Base-by-base conservation (phyloP, 148 eudicot species). In the Amaranthus palmeri region DNA sequence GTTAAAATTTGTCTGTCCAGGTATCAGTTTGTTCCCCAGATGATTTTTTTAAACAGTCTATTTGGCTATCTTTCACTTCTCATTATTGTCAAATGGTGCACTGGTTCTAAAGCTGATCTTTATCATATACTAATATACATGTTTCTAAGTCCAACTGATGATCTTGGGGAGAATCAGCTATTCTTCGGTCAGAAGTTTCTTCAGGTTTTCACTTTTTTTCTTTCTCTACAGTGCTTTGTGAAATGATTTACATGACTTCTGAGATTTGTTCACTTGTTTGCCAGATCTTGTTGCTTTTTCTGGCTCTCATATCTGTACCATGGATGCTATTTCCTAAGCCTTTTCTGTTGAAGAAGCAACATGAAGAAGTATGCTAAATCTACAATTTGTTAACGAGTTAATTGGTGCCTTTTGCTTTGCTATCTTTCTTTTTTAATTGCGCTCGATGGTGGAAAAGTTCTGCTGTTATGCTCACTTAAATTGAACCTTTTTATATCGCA, bases 271-370 rank as follows among this genome's bases (percentile, higher is more conserved):
- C 57, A n/a, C 47, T 67, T 8, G 41, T 61, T 77, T 67, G 11
- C 40, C 86, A 92, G 96, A 62, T 89, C 79, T 42, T 87, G 71
- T 79, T 92, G 66, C 83, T 92, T 46, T 53, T 83, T 14, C 69
- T 85, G 73, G 95, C 96, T 71, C 81, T 92, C 50, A 76, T 86
- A 51, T 87, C 97, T 5, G 96, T 92, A 54, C 97, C 97, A 73
- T 92, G 97, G 95, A 92, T 92, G 97, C 73, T 92, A 68, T 67
- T 89, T 74, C 97, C 97, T 14, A 92, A 92, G 83, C 97, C 97
- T 73, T 87, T 89, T 81, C 86, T 92, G 70, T 66, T 92, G 83
- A 89, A 92, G 86, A 92, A 83, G 72, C 95, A 89, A 77, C 88
- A 92, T 58, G 80, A 87, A 74, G 90, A 89, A 80, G 97, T 89